Conservation (phyloP, 441 rosid genomes). For the Arabidopsis lyrata region DNA sequence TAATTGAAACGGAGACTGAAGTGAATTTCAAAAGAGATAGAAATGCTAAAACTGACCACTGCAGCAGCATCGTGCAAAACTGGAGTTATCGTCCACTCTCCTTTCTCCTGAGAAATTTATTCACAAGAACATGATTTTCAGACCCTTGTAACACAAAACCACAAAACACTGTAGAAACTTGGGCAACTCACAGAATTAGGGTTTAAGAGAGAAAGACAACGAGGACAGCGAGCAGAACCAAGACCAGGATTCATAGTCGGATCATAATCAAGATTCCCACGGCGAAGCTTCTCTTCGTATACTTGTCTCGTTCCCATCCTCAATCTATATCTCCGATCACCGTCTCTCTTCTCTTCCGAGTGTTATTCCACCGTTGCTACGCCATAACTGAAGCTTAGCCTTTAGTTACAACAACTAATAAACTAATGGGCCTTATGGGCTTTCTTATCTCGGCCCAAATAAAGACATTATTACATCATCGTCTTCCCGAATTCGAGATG, state of each 20-base stretch:
- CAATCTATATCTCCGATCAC: constrained; percentile 31
- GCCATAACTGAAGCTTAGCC: neutral
- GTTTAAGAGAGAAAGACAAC: constrained; percentile 85
- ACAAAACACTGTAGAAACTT: neutral
- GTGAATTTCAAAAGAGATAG: neutral
- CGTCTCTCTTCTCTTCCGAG: constrained; percentile 24
- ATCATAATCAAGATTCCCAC: constrained; percentile 74
- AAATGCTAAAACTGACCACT: constrained; percentile 61
- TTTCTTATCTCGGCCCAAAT: constrained; percentile 29
- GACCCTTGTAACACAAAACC: neutral
- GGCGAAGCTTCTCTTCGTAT: constrained; percentile 83
- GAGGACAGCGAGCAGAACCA: constrained; percentile 91
- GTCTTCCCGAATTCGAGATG: constrained; percentile 15
- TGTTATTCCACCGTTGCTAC: constrained; percentile 17
- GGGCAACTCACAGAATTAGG: constrained; percentile 57
- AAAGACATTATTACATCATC: constrained; percentile 14
- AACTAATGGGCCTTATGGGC: constrained; percentile 23
- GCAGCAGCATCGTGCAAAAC: constrained; percentile 88
- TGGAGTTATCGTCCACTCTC: constrained; percentile 81
- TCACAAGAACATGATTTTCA: neutral
- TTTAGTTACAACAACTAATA: neutral
- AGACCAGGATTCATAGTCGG: constrained; percentile 93
- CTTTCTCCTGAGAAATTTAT: constrained; percentile 53
- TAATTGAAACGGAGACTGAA: neutral
- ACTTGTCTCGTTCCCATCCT: constrained; percentile 86